Base-by-base conservation (phyloP, 805 yeast species). In the Blastobotrys peoriensis region DNA sequence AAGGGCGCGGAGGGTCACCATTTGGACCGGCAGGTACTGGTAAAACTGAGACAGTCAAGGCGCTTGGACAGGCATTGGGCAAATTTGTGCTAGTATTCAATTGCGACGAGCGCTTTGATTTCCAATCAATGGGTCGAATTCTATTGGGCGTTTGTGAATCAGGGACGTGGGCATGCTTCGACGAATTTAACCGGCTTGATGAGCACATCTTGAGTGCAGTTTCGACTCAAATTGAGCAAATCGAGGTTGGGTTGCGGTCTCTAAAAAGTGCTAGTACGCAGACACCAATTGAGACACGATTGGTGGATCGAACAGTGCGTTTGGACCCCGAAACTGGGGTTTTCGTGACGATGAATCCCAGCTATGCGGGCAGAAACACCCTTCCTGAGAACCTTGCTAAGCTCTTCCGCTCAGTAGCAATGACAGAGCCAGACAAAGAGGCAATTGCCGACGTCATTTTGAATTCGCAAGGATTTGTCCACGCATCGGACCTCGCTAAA, bases 11-110 rank as follows among this genome's bases (percentile, higher is more conserved):
- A n/a, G 95, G 95, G 0, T 83, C 95, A 1, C 83, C 95, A 0
- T 79, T 83, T 62, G 98, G 98, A 0, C 97, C 98, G 1, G 96
- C 98, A 2, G 98, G 98, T 35, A 91, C 98, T 0, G 98, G 98
- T 52, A 91, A 91, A 59, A 91, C 98, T 0, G 98, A 91, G 59
- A 74, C 95, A 0, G 73, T 91, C 20, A 91, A 91, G 59, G 85
- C 95, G 0, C 66, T 89, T 23, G 96, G 93, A 1, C 78, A 78
- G 35, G 78, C 77, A 33, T 65, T 91, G 5, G 98, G 98, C 5
- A 73, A 78, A 46, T 76, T 79, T 75, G 96, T 87, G 0, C 61
- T 84, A 8, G 96, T 91, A 0, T 89, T 91, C 61, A 82, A 87
- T 58, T 91, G 98, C 66, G 98, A 91, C 56, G 95, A 89, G 41